These are phyloP conservation scores for Solanum stenotomum DNA, from an alignment of 257 asterid species.

Conservation along the genomic window DNA sequence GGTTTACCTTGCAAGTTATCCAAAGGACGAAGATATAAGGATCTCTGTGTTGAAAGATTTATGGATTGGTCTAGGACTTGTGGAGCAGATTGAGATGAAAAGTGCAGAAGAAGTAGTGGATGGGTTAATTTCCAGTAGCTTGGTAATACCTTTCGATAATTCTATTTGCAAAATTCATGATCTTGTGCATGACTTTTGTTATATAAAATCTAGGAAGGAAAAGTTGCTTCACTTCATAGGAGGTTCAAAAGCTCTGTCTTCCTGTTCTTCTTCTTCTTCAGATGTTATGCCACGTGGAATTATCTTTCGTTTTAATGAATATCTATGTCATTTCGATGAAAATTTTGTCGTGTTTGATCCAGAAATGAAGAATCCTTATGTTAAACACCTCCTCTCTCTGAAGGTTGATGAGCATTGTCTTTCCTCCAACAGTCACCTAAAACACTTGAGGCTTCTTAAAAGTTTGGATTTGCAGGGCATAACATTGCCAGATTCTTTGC, in stretches of 20 bases:
- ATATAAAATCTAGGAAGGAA: constrained; percentile 5
- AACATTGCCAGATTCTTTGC: background rate
- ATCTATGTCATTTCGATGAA: too few species aligned
- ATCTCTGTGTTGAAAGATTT: background rate
- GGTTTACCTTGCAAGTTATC: constrained; percentile 18
- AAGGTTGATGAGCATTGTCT: background rate
- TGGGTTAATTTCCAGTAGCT: constrained; percentile 12
- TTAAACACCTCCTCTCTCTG: background rate
- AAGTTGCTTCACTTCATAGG: background rate
- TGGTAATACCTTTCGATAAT: background rate
- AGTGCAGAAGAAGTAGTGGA: background rate
- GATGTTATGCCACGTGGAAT: background rate
- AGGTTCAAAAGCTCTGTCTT: background rate
- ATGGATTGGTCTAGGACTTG: constrained; percentile 24
- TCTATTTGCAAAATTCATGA: constrained; percentile 4
- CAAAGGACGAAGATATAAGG: background rate
- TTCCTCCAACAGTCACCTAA: background rate
- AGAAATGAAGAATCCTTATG: background rate
- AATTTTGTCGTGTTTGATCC: background rate
- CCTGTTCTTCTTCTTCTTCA: background rate
- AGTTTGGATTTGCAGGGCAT: background rate
- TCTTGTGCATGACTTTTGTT: constrained; percentile 8
- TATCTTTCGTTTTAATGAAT: background rate
- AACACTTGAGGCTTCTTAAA: constrained; percentile 5
- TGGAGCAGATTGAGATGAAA: background rate